Evolutionary conservation across 2,329 filamentous ascomycete species (phyloP), one percentile per base, ranked within the genome.

Genomic region (Moelleriella libera): DNA sequence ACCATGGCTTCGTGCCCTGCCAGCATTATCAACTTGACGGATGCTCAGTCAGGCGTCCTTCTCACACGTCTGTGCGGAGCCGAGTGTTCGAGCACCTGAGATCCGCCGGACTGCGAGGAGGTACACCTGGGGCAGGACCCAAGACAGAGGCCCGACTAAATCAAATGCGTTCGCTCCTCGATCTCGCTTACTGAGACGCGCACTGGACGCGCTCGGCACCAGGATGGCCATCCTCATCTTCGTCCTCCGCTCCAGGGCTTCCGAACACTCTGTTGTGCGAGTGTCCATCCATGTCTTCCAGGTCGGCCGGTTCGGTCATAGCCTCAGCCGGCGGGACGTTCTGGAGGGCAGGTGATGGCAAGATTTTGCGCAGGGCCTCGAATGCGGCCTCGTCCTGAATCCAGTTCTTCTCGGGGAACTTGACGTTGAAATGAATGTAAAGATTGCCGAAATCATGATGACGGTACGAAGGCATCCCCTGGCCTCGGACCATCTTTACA

Each of bases 391-490:
- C 71, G 46, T 83, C 73, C 39, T 77, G 63, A 39, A 78, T 77
- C 76, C 79, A 84, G 61, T 78, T 73, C 70, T 82, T 83, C 60
- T 86, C 83, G 45, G 92, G 92, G 77, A 98, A 97, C 70, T 94
- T 95, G 69, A 98, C 88, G 60, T 86, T 83, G 71, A 98, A 98
- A 63, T 94, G 88, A 61, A 98, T 88, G 73, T 92, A 98, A 58
- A 98, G 75, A 70, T 98, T 96, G 60, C 92, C 92, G 62, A 78
- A 82, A 68, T 97, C 86, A 74, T 98, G 92, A 68, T 97, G 92
- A 58, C 92, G 82, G 68, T 80, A 85, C 4, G 92, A 94, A 41
- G 92, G 92, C 92, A 98, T 98, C 65, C 92, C 92, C 69, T 98
- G 92, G 54, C 88, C 89, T 55, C 87, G 86, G 60, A 98, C 83